These are phyloP conservation scores for Colletotrichum abscissum DNA, from an alignment of 2,329 filamentous ascomycete genomes.

Conservation along the genomic window DNA sequence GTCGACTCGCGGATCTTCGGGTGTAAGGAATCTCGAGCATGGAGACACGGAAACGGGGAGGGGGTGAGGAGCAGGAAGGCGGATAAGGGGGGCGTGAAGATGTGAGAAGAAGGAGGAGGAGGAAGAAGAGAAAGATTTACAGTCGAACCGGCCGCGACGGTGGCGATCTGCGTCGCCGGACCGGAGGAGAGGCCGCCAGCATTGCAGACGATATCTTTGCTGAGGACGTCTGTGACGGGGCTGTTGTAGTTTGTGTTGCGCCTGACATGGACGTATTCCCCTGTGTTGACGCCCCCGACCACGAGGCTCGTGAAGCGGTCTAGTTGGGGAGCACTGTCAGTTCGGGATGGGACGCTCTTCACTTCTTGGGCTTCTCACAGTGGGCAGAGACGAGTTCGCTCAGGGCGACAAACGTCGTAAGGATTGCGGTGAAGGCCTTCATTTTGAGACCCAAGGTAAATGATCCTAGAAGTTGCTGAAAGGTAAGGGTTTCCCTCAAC, in stretches of 20 bases:
- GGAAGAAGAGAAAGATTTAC: slow-evolving; percentile 4
- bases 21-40: no score
- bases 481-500: background rate
- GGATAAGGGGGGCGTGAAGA: background rate
- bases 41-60: background rate
- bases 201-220: slow-evolving; percentile 59
- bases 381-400: slow-evolving; percentile 14
- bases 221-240: slow-evolving; percentile 58
- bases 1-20: no score
- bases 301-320: slow-evolving; percentile 34
- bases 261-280: slow-evolving; percentile 30
- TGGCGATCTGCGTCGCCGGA: slow-evolving; percentile 17
- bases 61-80: background rate
- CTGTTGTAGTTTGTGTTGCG: slow-evolving; percentile 51
- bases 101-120: background rate
- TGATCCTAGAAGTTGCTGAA: background rate
- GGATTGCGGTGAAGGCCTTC: slow-evolving; percentile 1
- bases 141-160: slow-evolving; percentile 28
- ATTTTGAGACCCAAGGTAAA: background rate
- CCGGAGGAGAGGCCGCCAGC: slow-evolving; percentile 43
- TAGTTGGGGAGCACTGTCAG: background rate
- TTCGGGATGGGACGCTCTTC: background rate
- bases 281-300: slow-evolving; percentile 26
- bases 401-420: slow-evolving; percentile 11
- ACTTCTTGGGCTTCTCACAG: slow-evolving; percentile 1